Evolutionary conservation across 768 basidiomycete genomes (phyloP), one percentile per base, ranked within the genome.

Genomic region (Hirschioporus abietinus): DNA sequence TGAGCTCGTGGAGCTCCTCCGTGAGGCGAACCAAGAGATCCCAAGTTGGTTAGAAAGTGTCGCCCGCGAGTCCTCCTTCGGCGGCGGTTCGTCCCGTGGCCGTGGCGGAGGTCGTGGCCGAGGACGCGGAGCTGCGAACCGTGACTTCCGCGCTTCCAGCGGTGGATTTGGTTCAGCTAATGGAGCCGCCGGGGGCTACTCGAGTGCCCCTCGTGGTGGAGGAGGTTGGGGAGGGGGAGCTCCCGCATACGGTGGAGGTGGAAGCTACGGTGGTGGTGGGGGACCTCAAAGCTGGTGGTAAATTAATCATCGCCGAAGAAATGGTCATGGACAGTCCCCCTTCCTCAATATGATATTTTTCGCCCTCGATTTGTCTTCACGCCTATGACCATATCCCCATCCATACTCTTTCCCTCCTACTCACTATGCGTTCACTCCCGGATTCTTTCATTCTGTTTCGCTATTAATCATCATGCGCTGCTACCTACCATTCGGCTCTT

Each of bases 1-100:
- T 66, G 96, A 97, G 72, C 83, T 99, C 60, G 81, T 99, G 63
- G 96, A 98, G 76, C 86, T 99, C 4, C 86, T 99, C 25, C 87
- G 92, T 64, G 96, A 99, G 78, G 96, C 96, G 63, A 96, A 98
- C 76, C 95, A 97, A 76, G 95, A 96, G 63, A 91, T 95, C 66
- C 97, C 97, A 0, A 64, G 74, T 1, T 99, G 96, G 95, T 82
- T 99, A 64, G 92, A 95, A 74, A 87, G 89, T 12, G 88, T 98
- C 67, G 87, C 89, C 5, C 86, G 89, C 65, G 96, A 98, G 78
- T 82, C 86, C 34, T 84, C 90, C 64, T 93, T 92, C 74, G 89
- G 89, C 57, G 78, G 82, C 35, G 78, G 78, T 52, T 74, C 79
- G 26, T 77, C 78, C 72, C 73, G 86, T n/a, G 78, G 83, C 12